Evolutionary conservation across 306 rosid species (phyloP).

Genomic region (Luffa acutangula): DNA sequence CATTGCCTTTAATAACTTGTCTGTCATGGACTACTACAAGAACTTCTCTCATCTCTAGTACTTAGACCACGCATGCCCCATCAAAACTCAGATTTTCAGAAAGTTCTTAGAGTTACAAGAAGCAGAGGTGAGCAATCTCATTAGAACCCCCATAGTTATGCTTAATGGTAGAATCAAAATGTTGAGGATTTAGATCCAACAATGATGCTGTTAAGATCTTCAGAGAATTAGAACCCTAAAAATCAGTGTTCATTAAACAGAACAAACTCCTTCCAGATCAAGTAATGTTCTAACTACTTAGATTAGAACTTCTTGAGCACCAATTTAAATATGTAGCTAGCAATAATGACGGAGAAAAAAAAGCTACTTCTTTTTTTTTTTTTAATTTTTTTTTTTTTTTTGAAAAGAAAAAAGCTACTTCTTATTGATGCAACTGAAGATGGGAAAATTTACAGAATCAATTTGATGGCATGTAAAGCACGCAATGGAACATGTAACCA

Average conservation of each 20-base stretch:
- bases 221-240: not conserved
- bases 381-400: too few relatives aligned
- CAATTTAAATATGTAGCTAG: not conserved
- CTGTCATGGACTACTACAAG: not conserved
- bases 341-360: not conserved
- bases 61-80: not conserved
- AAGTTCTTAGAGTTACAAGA: not conserved
- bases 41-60: not conserved
- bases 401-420: not conserved
- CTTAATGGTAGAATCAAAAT: not conserved
- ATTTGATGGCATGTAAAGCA: not conserved
- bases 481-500: conserved; percentile 9
- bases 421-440: not conserved
- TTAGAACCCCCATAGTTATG: not conserved
- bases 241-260: not conserved
- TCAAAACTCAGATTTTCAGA: not conserved
- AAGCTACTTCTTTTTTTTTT: not conserved
- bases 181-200: not conserved
- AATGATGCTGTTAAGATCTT: not conserved
- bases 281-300: not conserved
- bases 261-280: not conserved
- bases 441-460: not conserved
- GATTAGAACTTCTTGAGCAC: not conserved
- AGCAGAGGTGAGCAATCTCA: not conserved
- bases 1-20: not conserved